Conservation (phyloP, 495 filamentous ascomycete species). For the Daldinia loculata region DNA sequence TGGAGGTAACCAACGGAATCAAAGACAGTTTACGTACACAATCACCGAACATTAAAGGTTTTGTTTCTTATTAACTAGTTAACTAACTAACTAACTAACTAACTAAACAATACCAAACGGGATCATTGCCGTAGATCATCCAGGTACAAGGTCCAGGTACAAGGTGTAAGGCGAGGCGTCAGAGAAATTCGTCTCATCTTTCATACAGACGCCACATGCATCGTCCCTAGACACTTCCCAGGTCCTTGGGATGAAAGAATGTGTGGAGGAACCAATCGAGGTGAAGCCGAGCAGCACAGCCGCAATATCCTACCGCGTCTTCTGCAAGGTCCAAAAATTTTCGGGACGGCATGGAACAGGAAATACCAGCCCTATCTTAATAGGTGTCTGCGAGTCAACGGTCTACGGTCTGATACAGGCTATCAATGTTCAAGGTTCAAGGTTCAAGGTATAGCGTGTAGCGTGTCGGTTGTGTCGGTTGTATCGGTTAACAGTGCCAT, state of each 20-base stretch:
- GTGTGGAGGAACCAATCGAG: conserved; percentile 45
- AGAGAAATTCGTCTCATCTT: conserved; percentile 28
- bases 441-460: no score
- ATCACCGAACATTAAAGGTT: background rate
- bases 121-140: conserved; percentile 5
- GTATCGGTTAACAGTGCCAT: conserved; percentile 15
- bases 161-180: background rate
- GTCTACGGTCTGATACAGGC: conserved; percentile 34
- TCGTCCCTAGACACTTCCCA: conserved; percentile 39
- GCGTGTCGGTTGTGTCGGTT: no score
- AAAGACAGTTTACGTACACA: conserved; percentile 6
- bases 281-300: conserved; percentile 44
- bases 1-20: conserved; percentile 31
- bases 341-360: conserved; percentile 32
- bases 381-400: conserved; percentile 38
- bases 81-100: no score
- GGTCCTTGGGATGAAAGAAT: conserved; percentile 31
- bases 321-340: conserved; percentile 30
- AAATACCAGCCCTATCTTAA: conserved; percentile 42
- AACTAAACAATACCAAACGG: background rate
- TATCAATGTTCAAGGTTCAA: background rate
- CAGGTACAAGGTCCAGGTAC: conserved; percentile 15
- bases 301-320: conserved; percentile 24
- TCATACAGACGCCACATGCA: conserved; percentile 42
- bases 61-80: conserved; percentile 1